Percentiles rank a stretch among this genome's conserved stretches.
These are phyloP conservation scores for Lichtheimia corymbifera DNA, from an alignment of 371 early-diverging fungal species.

Conservation along the genomic window DNA sequence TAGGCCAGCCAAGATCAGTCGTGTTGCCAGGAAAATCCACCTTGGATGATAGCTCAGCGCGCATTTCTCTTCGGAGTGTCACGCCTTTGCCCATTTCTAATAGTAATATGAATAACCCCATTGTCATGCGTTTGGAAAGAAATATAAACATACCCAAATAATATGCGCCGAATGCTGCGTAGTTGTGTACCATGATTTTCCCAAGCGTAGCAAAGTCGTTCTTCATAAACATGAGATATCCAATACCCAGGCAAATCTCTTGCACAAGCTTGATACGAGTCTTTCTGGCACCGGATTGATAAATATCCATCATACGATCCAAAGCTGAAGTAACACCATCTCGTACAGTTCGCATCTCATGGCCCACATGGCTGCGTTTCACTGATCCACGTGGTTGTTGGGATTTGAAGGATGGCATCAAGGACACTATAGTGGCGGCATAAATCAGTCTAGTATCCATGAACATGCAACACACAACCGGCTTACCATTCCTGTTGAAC, in stretches of 20 bases:
- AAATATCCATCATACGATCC: conserved; percentile 23
- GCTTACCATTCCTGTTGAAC: no score
- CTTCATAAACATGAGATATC: conserved; percentile 23
- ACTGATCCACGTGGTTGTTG: conserved; percentile 8
- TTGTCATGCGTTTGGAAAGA: not conserved
- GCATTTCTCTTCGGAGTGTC: conserved; percentile 57
- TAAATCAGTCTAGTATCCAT: no score
- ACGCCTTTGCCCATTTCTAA: conserved; percentile 55
- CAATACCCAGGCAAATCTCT: conserved; percentile 19
- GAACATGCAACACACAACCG: no score
- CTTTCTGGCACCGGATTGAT: conserved; percentile 18
- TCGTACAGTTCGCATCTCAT: conserved; percentile 15
- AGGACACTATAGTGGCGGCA: conserved; percentile 4
- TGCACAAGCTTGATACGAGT: conserved; percentile 19
- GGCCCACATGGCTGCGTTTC: not conserved
- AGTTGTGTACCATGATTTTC: conserved; percentile 13
- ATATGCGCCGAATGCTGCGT: conserved; percentile 28
- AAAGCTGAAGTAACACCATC: conserved; percentile 20
- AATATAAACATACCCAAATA: conserved; percentile 26
- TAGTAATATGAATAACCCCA: no score
- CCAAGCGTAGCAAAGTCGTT: conserved; percentile 17
- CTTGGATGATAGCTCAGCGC: conserved; percentile 35
- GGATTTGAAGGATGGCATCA: conserved; percentile 17
- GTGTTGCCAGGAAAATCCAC: conserved; percentile 15
- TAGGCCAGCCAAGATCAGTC: conserved; percentile 31